Evolutionary conservation across 257 asterid species (phyloP).

Genomic region (Solanum paucissectum): DNA sequence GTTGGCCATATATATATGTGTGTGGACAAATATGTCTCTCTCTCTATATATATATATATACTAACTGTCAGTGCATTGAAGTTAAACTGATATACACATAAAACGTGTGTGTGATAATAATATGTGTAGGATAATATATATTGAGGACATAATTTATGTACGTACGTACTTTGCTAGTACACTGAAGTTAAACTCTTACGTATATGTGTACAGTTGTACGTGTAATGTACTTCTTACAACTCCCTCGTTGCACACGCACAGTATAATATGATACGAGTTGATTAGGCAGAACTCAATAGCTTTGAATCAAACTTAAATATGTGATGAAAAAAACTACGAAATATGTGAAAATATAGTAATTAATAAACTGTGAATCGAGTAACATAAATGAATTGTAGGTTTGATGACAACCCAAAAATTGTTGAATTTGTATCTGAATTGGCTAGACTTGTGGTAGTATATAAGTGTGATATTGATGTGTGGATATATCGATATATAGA

Average conservation of each 20-base stretch:
- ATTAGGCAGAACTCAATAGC: not conserved
- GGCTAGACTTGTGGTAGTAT: not conserved
- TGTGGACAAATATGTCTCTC: not conserved
- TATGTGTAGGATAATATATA: not conserved
- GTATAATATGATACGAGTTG: not conserved
- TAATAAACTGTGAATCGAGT: not conserved
- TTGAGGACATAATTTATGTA: not conserved
- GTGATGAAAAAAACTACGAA: not conserved
- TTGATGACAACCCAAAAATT: not conserved
- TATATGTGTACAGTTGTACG: not conserved
- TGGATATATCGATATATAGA: not conserved
- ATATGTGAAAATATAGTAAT: not conserved
- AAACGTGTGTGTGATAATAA: not conserved
- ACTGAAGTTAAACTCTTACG: not conserved
- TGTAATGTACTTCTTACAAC: not conserved
- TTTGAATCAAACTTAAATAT: not conserved
- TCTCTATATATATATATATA: not conserved
- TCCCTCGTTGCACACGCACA: not conserved
- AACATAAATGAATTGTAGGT: not conserved
- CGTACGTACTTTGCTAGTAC: not conserved
- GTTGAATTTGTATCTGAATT: not conserved
- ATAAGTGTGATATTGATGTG: not conserved
- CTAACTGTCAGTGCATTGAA: not conserved
- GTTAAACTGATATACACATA: not conserved
- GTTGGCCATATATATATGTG: slow-evolving; percentile 17